Base-by-base conservation (phyloP, 2,329 filamentous ascomycete genomes). In the Penicillium sp. region DNA sequence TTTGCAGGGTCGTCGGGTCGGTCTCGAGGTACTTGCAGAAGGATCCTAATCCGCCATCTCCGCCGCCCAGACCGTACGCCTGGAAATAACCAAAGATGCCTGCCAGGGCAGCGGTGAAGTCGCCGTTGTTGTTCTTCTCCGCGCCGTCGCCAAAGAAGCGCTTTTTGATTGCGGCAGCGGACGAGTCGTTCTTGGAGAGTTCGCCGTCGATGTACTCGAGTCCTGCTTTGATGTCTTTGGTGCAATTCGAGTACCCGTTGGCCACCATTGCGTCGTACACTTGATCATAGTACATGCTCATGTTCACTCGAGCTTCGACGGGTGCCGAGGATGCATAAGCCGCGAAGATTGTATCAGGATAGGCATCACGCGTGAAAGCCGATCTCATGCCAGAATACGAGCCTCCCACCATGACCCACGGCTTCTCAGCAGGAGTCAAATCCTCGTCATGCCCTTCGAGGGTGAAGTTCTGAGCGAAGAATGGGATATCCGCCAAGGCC, bases 241-340 rank as follows among this genome's bases (percentile, higher is more conserved):
- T 77, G 69, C 83, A 85, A 66, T 83, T 83, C 3, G 71, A 72
- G 37, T 78, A 75, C 58, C 82, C 83, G 56, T 83, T 82, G 6
- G 73, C 75, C 4, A 77, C 73, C 71, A 84, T 74, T 3, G 79
- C 80, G 11, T 73, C 75, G 62, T 79, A 79, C 2, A 84, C 68
- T 39, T 81, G 78, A 22, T 83, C 81, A 54, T 75, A 83, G 65
- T 83, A 84, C 22, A 76, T 69, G n/a, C 76, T 77, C 77, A 83
- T 81, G 58, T 83, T 75, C n/a, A 79, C 64, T 5, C 69, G 72
- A 2, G 81, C 81, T 63, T 85, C 70, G 0, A 82, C 77, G 0
- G 78, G 78, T 7, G 78, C 77, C 1, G 76, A 79, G 0, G 77
- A 77, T 2, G 77, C 70, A 60, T 65, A 79, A 0, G 77, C 69